These are phyloP conservation scores for Xylaria arbuscula DNA, from an alignment of 2,329 filamentous ascomycete species.

Conservation along the genomic window DNA sequence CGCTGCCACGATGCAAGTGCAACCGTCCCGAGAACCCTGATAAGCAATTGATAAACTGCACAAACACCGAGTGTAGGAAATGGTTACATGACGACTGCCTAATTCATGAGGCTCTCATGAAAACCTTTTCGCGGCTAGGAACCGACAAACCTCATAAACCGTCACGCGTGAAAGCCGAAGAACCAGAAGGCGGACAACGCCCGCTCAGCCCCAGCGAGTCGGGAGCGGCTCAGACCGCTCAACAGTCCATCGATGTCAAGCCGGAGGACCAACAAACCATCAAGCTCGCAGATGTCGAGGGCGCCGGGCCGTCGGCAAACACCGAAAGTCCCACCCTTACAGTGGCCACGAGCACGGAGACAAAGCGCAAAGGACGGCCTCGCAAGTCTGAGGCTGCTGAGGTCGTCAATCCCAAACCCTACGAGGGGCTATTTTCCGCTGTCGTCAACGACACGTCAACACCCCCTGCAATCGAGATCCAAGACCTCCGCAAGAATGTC, in stretches of 20 bases:
- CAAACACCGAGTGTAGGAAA: constrained; percentile 63
- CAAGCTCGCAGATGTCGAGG: constrained; percentile 51
- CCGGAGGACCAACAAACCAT: constrained; percentile 54
- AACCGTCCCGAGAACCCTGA: constrained; percentile 71
- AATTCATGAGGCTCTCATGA: constrained; percentile 64
- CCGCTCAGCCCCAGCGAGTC: constrained; percentile 65
- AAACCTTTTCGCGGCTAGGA: constrained; percentile 63
- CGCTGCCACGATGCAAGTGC: constrained; percentile 68
- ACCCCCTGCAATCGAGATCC: constrained; percentile 63
- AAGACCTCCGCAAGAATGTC: constrained; percentile 61
- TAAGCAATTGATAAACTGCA: constrained; percentile 68
- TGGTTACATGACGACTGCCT: constrained; percentile 75
- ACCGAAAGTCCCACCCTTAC: constrained; percentile 53
- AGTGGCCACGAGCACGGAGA: constrained; percentile 42
- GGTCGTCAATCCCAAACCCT: constrained; percentile 56
- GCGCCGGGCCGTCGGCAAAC: constrained; percentile 41
- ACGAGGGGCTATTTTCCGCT: constrained; percentile 64
- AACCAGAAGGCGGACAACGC: constrained; percentile 54
- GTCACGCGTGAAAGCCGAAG: constrained; percentile 53
- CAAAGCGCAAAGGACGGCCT: constrained; percentile 51
- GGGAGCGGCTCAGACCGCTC: constrained; percentile 59
- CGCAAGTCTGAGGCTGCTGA: constrained; percentile 54
- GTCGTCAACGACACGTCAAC: constrained; percentile 58
- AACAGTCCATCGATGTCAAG: constrained; percentile 65
- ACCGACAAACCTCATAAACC: constrained; percentile 61